These are phyloP conservation scores for Cyanophora paradoxa DNA, from an alignment of 78 protist genomes.

Conservation along the genomic window DNA sequence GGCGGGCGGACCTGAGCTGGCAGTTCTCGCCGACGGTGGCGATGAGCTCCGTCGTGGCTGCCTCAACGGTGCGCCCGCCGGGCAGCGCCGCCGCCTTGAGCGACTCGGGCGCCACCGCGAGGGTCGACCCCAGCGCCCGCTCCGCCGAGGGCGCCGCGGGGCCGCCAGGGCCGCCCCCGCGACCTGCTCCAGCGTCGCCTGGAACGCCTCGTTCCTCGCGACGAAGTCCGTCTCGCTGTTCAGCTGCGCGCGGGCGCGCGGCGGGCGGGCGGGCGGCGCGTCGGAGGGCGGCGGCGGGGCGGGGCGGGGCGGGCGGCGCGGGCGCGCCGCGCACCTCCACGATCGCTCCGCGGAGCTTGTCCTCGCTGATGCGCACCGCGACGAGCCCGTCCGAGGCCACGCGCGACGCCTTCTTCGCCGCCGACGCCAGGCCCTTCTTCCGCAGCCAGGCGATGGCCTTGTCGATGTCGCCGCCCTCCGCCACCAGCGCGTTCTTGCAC, in stretches of 20 bases:
- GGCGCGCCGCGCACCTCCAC: no score
- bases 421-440: background rate
- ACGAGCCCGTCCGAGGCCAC: background rate
- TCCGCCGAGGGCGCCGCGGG: background rate
- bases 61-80: background rate
- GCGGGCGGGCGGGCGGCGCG: no score
- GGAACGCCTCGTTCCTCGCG: constrained; percentile 1
- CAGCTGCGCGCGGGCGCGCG: no score
- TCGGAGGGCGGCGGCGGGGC: no score
- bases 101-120: background rate
- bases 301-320: no score
- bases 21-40: background rate
- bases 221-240: constrained; percentile 16
- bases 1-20: background rate
- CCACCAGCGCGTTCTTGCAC: background rate
- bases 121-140: background rate
- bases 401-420: constrained; percentile 6
- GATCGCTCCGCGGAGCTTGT: no score
- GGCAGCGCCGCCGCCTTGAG: background rate
- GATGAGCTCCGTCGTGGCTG: background rate
- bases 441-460: background rate
- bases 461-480: background rate
- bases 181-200: background rate
- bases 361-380: background rate
- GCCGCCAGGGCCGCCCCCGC: background rate